A percentile compares a stretch with the other conserved stretches of the same genome.
Evolutionary conservation across 768 basidiomycete species (phyloP).

Genomic region (Tulasnella sp.): DNA sequence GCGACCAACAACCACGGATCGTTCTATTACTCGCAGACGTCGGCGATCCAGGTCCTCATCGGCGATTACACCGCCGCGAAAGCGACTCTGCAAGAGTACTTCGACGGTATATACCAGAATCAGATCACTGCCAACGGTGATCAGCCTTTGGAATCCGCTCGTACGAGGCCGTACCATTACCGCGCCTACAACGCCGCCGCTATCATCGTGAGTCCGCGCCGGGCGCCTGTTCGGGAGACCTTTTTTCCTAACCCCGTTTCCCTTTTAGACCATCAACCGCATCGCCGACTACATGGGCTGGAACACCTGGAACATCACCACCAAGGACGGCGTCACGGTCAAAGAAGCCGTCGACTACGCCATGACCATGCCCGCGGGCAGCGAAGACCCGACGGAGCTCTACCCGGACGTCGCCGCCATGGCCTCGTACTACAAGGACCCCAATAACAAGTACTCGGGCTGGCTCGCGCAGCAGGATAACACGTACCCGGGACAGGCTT

Average conservation of each 20-base stretch:
- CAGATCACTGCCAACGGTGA: conserved; percentile 24
- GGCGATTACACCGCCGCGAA: conserved; percentile 19
- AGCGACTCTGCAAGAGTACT: conserved; percentile 18
- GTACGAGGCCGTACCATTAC: conserved; percentile 24
- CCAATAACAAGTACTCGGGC: conserved; percentile 3
- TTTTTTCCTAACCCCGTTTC: neutral
- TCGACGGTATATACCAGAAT: conserved; percentile 17
- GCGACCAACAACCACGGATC: conserved; percentile 22
- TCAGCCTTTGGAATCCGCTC: conserved; percentile 22
- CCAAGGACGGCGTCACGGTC: conserved; percentile 19
- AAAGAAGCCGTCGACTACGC: conserved; percentile 23
- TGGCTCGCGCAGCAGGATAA: conserved; percentile 7
- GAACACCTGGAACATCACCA: conserved; percentile 21
- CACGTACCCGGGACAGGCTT: neutral
- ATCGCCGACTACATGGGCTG: conserved; percentile 21
- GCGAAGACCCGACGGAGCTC: conserved; percentile 4
- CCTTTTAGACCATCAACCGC: conserved; percentile 18
- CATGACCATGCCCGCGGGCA: conserved; percentile 17
- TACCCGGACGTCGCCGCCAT: conserved; percentile 12
- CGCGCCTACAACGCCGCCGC: conserved; percentile 24
- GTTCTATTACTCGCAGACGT: conserved; percentile 22
- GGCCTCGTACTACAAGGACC: conserved; percentile 1
- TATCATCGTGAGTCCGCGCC: conserved; percentile 13
- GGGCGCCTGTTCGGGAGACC: neutral
- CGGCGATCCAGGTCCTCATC: conserved; percentile 20